Conservation (phyloP, 257 asterid genomes). For the Ophiorrhiza pumila region DNA sequence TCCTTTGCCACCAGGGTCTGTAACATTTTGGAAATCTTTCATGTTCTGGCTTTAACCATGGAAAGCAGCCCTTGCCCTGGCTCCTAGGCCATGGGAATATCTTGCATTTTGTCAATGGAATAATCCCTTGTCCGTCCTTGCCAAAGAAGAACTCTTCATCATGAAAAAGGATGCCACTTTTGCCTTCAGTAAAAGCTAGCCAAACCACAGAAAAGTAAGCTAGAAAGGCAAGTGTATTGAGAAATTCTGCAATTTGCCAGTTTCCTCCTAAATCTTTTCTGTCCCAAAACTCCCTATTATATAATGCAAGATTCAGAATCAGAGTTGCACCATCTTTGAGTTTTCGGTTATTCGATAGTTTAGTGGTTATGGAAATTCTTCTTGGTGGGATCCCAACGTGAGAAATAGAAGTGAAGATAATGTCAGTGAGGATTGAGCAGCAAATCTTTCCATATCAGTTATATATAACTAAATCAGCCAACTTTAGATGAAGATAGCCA, state of each 20-base stretch:
- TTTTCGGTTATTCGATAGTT: too few relatives aligned
- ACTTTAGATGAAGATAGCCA: not conserved
- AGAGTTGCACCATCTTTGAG: not conserved
- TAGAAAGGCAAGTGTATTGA: not conserved
- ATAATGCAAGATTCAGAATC: not conserved
- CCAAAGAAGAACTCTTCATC: not conserved
- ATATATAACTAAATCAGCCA: too few relatives aligned
- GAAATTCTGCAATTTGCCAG: not conserved
- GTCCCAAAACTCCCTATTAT: not conserved
- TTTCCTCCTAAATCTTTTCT: not conserved
- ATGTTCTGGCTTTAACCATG: not conserved
- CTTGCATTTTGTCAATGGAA: not conserved
- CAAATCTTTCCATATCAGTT: too few relatives aligned
- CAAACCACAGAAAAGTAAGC: not conserved
- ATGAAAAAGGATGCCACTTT: not conserved
- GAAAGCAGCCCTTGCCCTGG: not conserved
- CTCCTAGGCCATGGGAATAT: conserved; percentile 2
- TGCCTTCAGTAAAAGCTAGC: conserved; percentile 1
- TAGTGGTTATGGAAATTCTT: too few relatives aligned
- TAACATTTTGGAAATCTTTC: not conserved
- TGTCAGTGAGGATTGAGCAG: too few relatives aligned
- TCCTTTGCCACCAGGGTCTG: not conserved
- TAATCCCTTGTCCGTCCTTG: not conserved
- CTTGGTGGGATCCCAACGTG: not conserved
- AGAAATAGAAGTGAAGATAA: too few relatives aligned